A percentile compares a stretch with the other conserved stretches of the same genome.
Evolutionary conservation across 2,329 filamentous ascomycete genomes (phyloP).

Genomic region (Proliferodiscus dingleyae): DNA sequence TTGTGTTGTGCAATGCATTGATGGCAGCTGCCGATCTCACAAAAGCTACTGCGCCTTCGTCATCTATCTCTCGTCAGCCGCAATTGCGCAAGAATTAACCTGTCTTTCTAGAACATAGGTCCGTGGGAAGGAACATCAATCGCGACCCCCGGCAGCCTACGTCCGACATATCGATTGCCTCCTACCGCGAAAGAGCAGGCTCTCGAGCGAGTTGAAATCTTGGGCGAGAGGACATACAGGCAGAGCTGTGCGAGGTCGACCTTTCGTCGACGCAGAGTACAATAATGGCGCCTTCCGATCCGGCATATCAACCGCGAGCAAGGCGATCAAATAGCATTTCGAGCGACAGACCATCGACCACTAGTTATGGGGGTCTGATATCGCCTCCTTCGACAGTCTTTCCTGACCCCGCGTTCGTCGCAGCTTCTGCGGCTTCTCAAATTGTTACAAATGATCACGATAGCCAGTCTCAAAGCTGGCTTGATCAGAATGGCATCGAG

Average conservation of each 20-base stretch:
- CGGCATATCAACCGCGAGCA: constrained; percentile 13
- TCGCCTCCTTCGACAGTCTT: constrained; percentile 64
- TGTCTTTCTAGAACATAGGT: not conserved
- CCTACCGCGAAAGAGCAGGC: not conserved
- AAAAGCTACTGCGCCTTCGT: not conserved
- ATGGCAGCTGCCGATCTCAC: constrained; percentile 1
- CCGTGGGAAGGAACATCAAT: not conserved
- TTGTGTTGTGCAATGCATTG: constrained; percentile 1
- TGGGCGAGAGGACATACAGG: not conserved
- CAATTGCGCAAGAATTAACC: not conserved
- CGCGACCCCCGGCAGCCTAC: not conserved
- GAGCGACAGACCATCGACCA: constrained; percentile 63
- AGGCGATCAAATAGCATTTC: constrained; percentile 54
- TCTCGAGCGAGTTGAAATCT: not conserved
- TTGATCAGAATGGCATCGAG: constrained; percentile 63
- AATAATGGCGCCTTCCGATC: constrained; percentile 22
- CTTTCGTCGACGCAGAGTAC: not conserved
- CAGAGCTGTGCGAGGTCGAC: constrained; percentile 1
- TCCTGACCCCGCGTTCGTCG: constrained; percentile 82
- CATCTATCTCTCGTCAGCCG: not conserved
- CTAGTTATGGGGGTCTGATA: constrained; percentile 52
- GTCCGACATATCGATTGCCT: constrained; percentile 1
- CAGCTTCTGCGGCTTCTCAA: constrained; percentile 79
- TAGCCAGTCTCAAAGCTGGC: constrained; percentile 63
- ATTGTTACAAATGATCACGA: constrained; percentile 88